A percentile compares a stretch with the other conserved stretches of the same genome.
Evolutionary conservation across 2,329 filamentous ascomycete genomes (phyloP).

Genomic region (Epichloe coenophiala): DNA sequence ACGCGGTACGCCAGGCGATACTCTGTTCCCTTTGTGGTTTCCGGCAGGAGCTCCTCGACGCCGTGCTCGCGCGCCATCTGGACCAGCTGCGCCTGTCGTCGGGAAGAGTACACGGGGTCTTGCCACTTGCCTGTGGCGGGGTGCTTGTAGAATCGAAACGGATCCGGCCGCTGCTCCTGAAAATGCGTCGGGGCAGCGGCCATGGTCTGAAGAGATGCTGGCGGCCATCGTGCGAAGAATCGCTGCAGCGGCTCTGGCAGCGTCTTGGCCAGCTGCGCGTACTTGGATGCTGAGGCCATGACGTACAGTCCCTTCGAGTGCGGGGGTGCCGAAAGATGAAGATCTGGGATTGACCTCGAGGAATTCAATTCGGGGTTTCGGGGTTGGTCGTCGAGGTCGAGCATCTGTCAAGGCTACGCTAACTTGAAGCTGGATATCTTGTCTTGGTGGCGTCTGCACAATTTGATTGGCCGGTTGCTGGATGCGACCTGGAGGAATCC

Average conservation of each 20-base stretch:
- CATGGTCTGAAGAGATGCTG: constrained; percentile 43
- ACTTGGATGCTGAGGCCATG: constrained; percentile 25
- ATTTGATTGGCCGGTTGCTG: constrained; percentile 4
- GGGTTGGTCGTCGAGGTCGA: background rate
- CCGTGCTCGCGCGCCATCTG: constrained; percentile 70
- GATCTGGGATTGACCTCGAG: background rate
- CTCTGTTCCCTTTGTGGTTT: constrained; percentile 61
- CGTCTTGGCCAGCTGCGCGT: constrained; percentile 49
- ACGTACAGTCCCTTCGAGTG: constrained; percentile 1
- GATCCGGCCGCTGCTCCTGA: constrained; percentile 52
- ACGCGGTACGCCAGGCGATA: constrained; percentile 56
- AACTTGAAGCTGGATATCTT: too few species aligned
- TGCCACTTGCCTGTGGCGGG: constrained; percentile 71
- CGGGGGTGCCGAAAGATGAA: background rate
- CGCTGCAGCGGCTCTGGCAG: constrained; percentile 67
- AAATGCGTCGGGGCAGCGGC: constrained; percentile 32
- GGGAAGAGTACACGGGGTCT: constrained; percentile 67
- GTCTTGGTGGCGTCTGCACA: background rate
- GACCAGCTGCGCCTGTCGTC: constrained; percentile 80
- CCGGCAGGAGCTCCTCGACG: constrained; percentile 68
- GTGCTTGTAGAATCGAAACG: constrained; percentile 71
- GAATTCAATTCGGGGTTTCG: background rate
- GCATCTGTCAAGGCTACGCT: constrained; percentile 7
- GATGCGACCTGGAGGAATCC: background rate
- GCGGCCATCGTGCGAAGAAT: constrained; percentile 86